Percentiles rank a stretch among this genome's conserved stretches.
phyloP scores from a whole-genome alignment of 2,329 filamentous ascomycete genomes.

The Colletotrichum australisinense region DNA sequence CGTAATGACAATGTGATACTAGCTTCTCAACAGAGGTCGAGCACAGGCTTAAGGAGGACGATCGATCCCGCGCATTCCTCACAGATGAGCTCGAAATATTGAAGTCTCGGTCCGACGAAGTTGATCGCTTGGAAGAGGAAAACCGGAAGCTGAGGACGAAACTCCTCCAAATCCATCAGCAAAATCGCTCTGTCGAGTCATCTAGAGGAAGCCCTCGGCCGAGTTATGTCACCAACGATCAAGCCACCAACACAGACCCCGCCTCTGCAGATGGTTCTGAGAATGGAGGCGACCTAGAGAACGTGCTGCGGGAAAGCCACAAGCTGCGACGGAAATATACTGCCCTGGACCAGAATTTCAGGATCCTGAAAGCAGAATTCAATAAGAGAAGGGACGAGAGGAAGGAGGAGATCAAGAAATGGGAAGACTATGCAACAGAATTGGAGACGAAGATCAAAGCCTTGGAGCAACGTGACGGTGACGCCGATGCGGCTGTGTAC shows the following conservation, averaged over 20 bases:
- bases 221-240: conserved; percentile 5
- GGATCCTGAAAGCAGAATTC: conserved; percentile 51
- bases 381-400: conserved; percentile 54
- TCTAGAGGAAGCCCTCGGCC: conserved; percentile 14
- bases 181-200: conserved; percentile 13
- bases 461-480: conserved; percentile 52
- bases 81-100: conserved; percentile 49
- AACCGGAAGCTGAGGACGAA: conserved; percentile 54
- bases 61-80: neutral
- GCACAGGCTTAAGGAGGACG: conserved; percentile 33
- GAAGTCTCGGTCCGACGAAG: conserved; percentile 44
- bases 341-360: conserved; percentile 55
- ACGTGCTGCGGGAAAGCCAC: conserved; percentile 26
- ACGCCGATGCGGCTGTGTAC: neutral
- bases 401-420: conserved; percentile 55
- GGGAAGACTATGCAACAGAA: conserved; percentile 57
- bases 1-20: conserved; percentile 34
- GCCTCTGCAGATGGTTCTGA: neutral
- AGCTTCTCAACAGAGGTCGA: conserved; percentile 41
- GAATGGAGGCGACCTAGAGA: neutral
- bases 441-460: conserved; percentile 56
- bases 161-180: conserved; percentile 44
- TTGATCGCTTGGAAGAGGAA: conserved; percentile 53
- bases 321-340: conserved; percentile 54
- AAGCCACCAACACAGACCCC: conserved; percentile 24